Base-by-base conservation (phyloP, 257 asterid species). In the Solanum piurae region DNA sequence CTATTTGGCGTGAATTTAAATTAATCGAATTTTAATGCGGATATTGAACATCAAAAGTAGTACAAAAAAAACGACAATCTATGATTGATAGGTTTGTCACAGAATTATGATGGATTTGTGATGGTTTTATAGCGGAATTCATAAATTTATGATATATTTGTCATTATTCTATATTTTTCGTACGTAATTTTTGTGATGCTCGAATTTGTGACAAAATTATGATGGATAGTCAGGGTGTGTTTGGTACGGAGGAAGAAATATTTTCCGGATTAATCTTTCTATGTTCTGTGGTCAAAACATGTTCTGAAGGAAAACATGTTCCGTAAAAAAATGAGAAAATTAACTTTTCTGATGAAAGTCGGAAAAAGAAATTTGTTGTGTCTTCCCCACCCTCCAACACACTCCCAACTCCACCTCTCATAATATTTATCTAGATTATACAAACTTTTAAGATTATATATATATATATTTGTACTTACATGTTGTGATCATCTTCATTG, bases 401-500 rank as follows among this genome's bases (percentile, higher is more conserved):
- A n/a, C 31, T 62, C 16, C 1, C 31, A 10, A n/a, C 16, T 3
- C 3, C 71, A 58, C 12, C 66, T 21, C 1, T 1, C 12, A 58
- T 20, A 7, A 58, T 58, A 21, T 21, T 0, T 58, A 11, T 58
- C 5, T 58, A 7, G 27, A 58, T 1, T 58, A 21, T 21, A 52
- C 23, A 52, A 52, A 52, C 5, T 58, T 58, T 58, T 58, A 58
- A 8, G 4, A 20, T 58, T 7, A 38, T 37, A 37, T 40, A 42
- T 34, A 42, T 42, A 0, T 44, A 44, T 44, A 3, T 3, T 73
- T 34, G 10, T 86, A 68, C 91, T 88, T 46, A 91, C 91, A 88
- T 84, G 80, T 79, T 69, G 49, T 88, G 87, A 25, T 88, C 90
- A 42, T 87, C 88, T 75, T 93, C 93, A 71, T 91, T 90, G 71